Percentiles rank a stretch among this genome's conserved stretches.
Conservation (phyloP, 805 yeast species). For the Candida incommunis region DNA sequence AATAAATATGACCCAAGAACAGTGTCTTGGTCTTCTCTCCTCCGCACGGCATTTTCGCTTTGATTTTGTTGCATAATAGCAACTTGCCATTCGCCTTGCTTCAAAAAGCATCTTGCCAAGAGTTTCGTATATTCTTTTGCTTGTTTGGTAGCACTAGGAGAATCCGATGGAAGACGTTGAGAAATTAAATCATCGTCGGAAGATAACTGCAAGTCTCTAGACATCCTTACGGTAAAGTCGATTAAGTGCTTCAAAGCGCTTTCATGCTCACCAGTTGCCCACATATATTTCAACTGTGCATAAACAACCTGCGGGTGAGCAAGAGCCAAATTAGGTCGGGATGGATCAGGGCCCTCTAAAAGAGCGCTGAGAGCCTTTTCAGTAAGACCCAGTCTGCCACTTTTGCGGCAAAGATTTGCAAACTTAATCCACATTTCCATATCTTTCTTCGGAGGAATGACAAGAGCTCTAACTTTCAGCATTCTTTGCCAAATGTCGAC, state of each 20-base stretch:
- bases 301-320: slow-evolving; percentile 79
- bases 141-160: slow-evolving; percentile 37
- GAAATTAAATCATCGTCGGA: slow-evolving; percentile 69
- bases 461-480: slow-evolving; percentile 83
- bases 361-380: slow-evolving; percentile 78
- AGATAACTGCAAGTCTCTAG: slow-evolving; percentile 74
- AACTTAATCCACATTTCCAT: slow-evolving; percentile 97
- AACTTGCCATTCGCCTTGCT: slow-evolving; percentile 98
- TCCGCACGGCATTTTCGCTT: slow-evolving; percentile 9
- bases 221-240: slow-evolving; percentile 83
- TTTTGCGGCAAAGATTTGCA: slow-evolving; percentile 89
- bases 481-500: slow-evolving; percentile 99
- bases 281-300: slow-evolving; percentile 91
- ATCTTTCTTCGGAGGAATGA: slow-evolving; percentile 88
- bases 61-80: slow-evolving; percentile 45
- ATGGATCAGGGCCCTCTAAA: slow-evolving; percentile 17
- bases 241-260: slow-evolving; percentile 79
- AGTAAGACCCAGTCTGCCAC: slow-evolving; percentile 83
- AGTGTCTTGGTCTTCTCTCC: slow-evolving; percentile 49
- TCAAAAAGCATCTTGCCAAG: slow-evolving; percentile 84
- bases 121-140: slow-evolving; percentile 70
- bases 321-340: slow-evolving; percentile 9
- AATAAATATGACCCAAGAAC: slow-evolving; percentile 82
- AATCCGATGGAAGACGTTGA: slow-evolving; percentile 62
- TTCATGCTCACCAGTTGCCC: slow-evolving; percentile 84